Evolutionary conservation across 192 early-diverging fungal species (phyloP), one percentile per base, ranked within the genome.

Genomic region (Backusella mclennaniae): DNA sequence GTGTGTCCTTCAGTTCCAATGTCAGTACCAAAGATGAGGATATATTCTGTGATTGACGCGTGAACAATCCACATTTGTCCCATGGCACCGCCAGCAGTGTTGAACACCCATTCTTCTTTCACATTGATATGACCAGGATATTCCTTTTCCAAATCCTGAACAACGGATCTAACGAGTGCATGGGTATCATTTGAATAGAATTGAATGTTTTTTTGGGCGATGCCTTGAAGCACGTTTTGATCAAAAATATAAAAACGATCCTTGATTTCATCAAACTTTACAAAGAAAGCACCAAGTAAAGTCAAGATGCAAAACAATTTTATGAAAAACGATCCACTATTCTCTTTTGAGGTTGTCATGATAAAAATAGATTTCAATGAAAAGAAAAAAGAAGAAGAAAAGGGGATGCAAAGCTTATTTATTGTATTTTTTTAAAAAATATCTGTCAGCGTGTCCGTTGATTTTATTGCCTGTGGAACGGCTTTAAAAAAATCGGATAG

Each of bases 81-180:
- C 84, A 85, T 85, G 26, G 84, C 84, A 73, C 84, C 84, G 73
- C 84, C 84, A 72, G 84, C 84, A 46, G 80, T 85, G 76, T 85
- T 85, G 68, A 85, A 85, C 3, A 85, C 83, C 84, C 84, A 85
- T 69, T 85, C 84, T 63, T 84, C 79, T 44, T 85, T 80, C 19
- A 77, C 35, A 8, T 49, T 33, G 23, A 85, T 73, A 71, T 82
- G 79, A 8, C 77, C 75, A 71, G 82, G 82, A 46, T 83, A 85
- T 52, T 63, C 59, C 38, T 79, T 71, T 35, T 80, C 53, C 33
- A 85, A 71, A 31, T 84, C 79, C 11, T 76, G 42, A 36, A 77
- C 83, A 69, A 85, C 77, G 9, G 73, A 68, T 35, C 67, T 66
- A 29, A 85, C 75, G 71, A 84, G 71, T 29, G 72, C 4, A 9